Conservation (phyloP, 208 protist species). For the Crithidia expoeki region DNA sequence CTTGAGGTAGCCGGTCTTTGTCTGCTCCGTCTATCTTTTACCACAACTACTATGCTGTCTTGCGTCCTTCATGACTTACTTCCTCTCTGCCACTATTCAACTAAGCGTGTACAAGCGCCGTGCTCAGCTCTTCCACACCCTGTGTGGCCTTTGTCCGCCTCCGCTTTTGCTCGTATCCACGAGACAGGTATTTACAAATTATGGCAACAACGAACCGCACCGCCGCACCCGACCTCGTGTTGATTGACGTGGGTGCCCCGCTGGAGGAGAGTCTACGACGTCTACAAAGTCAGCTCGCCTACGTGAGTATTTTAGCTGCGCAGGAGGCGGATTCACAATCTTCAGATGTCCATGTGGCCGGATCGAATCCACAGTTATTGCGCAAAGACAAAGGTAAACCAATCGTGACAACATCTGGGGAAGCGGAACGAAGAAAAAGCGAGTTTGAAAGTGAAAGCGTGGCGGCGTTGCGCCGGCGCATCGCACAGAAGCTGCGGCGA, state of each 20-base stretch:
- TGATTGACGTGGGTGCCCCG: conserved; percentile 24
- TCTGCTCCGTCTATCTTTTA: no score
- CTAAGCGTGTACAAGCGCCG: no score
- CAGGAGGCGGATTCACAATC: not conserved
- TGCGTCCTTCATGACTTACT: no score
- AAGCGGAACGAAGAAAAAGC: not conserved
- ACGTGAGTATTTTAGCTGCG: conserved; percentile 9
- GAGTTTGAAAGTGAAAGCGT: not conserved
- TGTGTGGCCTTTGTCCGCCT: no score
- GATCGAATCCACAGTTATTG: not conserved
- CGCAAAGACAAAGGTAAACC: not conserved
- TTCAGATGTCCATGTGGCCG: not conserved
- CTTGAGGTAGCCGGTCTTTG: no score
- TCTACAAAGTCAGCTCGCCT: conserved; percentile 14
- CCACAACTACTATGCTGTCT: no score
- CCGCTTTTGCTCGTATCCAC: no score
- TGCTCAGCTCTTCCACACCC: no score
- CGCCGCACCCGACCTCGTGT: conserved; percentile 1
- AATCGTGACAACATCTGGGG: not conserved
- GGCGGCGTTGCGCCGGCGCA: conserved; percentile 14
- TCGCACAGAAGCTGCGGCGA: conserved; percentile 26
- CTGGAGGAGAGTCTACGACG: conserved; percentile 26
- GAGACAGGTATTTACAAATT: not conserved
- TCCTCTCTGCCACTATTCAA: no score
- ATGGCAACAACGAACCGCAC: not conserved